These are phyloP conservation scores for Cryphonectria parasitica DNA, from an alignment of 2,329 filamentous ascomycete genomes.

Conservation along the genomic window DNA sequence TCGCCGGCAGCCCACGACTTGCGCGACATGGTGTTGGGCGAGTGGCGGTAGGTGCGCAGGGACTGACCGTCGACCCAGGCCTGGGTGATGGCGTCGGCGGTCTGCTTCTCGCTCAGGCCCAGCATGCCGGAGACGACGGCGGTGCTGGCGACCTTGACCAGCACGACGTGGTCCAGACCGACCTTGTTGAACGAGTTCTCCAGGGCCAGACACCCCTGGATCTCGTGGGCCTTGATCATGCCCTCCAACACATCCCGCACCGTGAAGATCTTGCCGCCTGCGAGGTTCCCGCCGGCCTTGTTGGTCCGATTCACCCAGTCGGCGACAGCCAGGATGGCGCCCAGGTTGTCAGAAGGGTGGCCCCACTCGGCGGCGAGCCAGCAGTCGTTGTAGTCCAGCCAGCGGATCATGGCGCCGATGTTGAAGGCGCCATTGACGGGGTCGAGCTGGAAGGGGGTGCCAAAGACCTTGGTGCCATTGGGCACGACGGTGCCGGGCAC, in stretches of 20 bases:
- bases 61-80: constrained; percentile 97
- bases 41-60: constrained; percentile 94
- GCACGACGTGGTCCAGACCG: constrained; percentile 93
- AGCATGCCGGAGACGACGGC: constrained; percentile 96
- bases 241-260: constrained; percentile 90
- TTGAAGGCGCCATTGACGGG: constrained; percentile 97
- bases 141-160: constrained; percentile 96
- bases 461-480: constrained; percentile 87
- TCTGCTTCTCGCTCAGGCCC: constrained; percentile 85
- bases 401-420: constrained; percentile 97
- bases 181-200: constrained; percentile 99
- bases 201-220: constrained; percentile 94
- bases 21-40: constrained; percentile 98
- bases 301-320: constrained; percentile 97
- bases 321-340: constrained; percentile 92
- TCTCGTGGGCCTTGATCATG: constrained; percentile 99
- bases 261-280: constrained; percentile 85
- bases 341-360: constrained; percentile 96
- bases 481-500: constrained; percentile 90
- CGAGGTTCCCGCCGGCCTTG: constrained; percentile 75
- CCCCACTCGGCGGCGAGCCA: constrained; percentile 99
- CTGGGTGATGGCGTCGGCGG: constrained; percentile 92
- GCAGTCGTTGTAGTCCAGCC: constrained; percentile 99
- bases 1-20: constrained; percentile 99
- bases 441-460: constrained; percentile 92